Percentiles rank a stretch among this genome's conserved stretches.
Evolutionary conservation across 108 stramenopile genomes (phyloP).

Genomic region (Skeletonema tropicum): DNA sequence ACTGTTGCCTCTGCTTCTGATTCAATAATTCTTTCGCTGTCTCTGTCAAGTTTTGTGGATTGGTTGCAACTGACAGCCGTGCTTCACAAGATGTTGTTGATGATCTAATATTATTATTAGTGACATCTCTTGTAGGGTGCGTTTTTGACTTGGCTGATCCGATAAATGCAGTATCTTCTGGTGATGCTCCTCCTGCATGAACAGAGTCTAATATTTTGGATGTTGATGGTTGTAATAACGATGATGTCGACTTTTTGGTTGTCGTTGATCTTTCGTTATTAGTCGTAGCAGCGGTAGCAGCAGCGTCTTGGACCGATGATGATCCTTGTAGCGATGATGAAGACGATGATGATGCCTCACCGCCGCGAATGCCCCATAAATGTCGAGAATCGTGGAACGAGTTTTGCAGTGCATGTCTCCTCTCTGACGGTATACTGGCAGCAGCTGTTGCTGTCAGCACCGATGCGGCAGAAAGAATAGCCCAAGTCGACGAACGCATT

Average conservation of each 20-base stretch:
- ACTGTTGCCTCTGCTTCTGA: neutral
- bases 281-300: neutral
- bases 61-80: constrained; percentile 25
- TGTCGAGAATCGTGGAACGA: neutral
- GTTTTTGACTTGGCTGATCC: neutral
- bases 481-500: constrained; percentile 4
- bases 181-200: constrained; percentile 32
- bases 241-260: constrained; percentile 1
- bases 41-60: constrained; percentile 12
- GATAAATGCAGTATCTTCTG: constrained; percentile 15
- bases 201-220: constrained; percentile 35
- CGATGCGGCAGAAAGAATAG: constrained; percentile 2
- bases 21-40: neutral
- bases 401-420: neutral
- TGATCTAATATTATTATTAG: neutral
- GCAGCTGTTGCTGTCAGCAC: neutral
- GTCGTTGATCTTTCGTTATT: constrained; percentile 7
- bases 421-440: neutral
- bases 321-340: neutral
- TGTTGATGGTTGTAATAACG: constrained; percentile 7
- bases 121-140: neutral
- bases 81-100: neutral
- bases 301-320: neutral
- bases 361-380: neutral
- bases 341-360: neutral